phyloP scores from a whole-genome alignment of 2,329 filamentous ascomycete species.

The Leptographium lundbergii region DNA sequence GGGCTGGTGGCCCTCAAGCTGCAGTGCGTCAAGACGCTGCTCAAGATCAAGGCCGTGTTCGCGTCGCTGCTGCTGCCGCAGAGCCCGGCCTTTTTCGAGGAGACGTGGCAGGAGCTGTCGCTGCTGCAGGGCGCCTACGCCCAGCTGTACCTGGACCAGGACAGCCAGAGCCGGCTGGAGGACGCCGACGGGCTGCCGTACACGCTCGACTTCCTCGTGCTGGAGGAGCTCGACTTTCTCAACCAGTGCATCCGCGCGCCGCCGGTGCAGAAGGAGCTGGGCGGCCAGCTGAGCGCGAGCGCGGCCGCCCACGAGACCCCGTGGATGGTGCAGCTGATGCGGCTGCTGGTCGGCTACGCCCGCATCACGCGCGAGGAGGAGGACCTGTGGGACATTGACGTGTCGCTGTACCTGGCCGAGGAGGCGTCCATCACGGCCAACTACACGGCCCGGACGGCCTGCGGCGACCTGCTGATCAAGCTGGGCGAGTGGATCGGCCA shows the following conservation, averaged over 20 bases:
- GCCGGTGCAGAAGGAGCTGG: conserved; percentile 80
- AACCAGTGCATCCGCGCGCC: conserved; percentile 82
- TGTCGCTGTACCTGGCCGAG: conserved; percentile 89
- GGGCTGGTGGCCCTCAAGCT: conserved; percentile 78
- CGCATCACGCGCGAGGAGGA: conserved; percentile 90
- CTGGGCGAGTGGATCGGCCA: conserved; percentile 78
- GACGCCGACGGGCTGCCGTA: conserved; percentile 88
- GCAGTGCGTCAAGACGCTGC: conserved; percentile 85
- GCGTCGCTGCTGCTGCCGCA: conserved; percentile 70
- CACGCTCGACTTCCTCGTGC: conserved; percentile 81
- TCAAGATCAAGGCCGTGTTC: conserved; percentile 80
- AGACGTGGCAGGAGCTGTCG: conserved; percentile 79
- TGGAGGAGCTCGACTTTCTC: conserved; percentile 91
- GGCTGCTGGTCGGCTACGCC: conserved; percentile 70
- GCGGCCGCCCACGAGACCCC: conserved; percentile 44
- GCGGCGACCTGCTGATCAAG: conserved; percentile 85
- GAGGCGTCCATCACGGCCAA: conserved; percentile 91
- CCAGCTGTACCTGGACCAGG: conserved; percentile 72
- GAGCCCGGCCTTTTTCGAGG: conserved; percentile 69
- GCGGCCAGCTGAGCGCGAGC: conserved; percentile 56
- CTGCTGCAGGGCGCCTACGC: conserved; percentile 62
- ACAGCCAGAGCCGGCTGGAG: conserved; percentile 76
- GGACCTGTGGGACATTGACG: conserved; percentile 90
- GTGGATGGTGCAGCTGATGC: conserved; percentile 84
- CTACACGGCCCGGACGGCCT: conserved; percentile 87